Base-by-base conservation (phyloP, 805 yeast species). In the Saccharomyces paradoxus region DNA sequence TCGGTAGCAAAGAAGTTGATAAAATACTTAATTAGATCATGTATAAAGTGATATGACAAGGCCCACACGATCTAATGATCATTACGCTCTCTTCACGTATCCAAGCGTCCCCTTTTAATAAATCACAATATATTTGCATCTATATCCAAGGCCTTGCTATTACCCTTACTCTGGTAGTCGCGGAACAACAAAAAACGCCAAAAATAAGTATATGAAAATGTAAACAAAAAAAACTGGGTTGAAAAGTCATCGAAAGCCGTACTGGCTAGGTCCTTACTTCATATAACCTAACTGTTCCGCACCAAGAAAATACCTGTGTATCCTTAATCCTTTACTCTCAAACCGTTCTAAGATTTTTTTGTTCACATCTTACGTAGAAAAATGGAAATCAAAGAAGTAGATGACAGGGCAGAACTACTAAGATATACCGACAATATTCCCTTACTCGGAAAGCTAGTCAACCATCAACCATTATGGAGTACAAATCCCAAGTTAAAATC, bases 401-500 rank as follows among this genome's bases (percentile, higher is more conserved):
- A 64, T 53, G 74, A 71, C 50, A 37, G 54, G 26, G 73, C 62
- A 10, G 56, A 52, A 50, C 55, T 70, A 14, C 28, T 53, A 4
- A 47, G 48, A 22, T 53, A 41, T 48, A 13, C 27, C n/a, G 49
- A 53, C 28, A 53, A 57, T n/a, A 61, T 58, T 50, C 61, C 65
- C n/a, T 52, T 69, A 12, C 56, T 69, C 31, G 58, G 72, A 2
- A 65, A 71, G 27, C 53, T 63, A 50, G 71, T 65, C 29, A 73
- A 68, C 55, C 61, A 60, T 44, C 75, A 72, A 52, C 76, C 75
- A n/a, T 56, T 67, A 2, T 69, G 65, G 29, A 59, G 64, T 22
- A 59, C 64, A 14, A 50, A 58, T 29, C 70, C 70, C 14, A 73
- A 72, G 57, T 62, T 72, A 28, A 71, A 71, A 51, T 74, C 81